Base-by-base conservation (phyloP, 1,284 basidiomycete genomes). In the Apiotrichum montevideense region DNA sequence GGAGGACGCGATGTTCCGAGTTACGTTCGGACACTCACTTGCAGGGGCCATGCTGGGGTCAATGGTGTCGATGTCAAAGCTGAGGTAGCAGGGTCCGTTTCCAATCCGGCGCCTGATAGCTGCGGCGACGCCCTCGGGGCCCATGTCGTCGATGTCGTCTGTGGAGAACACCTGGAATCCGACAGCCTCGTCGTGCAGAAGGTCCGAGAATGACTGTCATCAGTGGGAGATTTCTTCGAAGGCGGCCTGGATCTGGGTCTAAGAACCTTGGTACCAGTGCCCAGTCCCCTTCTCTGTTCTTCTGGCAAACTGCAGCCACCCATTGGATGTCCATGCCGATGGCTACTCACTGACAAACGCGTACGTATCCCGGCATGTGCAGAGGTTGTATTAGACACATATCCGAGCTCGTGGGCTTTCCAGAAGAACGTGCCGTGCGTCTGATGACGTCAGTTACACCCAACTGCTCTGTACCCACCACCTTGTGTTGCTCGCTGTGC, bases 371-470 rank as follows among this genome's bases (percentile, higher is more conserved):
- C 73, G 14, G 73, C 73, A 55, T 75, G 73, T n/a, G 72, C 88
- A 69, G 87, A 90, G 51, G 84, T 82, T 64, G 87, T 75, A 48
- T 69, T 64, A 37, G 69, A 70, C 58, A 79, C 74, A 51, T 75
- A 73, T 0, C 77, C 77, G 29, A 75, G 70, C 42, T 77, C 70
- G 35, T 75, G 73, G 1, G 77, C 76, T 53, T 74, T 73, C 74
- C 75, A 77, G 71, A 78, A 78, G 66, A 73, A 73, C 2, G 71
- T 73, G 4, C 71, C 71, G 58, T 73, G 71, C 21, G 62, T 63
- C 69, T 71, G 47, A 65, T 4, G 13, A 21, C 39, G 49, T 67
- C 56, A 46, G 67, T 59, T 35, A 59, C 56, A 11, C 8, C 13
- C 45, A 3, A 57, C 61, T 57, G 21, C 21, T 21, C 21, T 21